Base-by-base conservation (phyloP, 179 eudicot species). In the Sideroxylon spinosum region DNA sequence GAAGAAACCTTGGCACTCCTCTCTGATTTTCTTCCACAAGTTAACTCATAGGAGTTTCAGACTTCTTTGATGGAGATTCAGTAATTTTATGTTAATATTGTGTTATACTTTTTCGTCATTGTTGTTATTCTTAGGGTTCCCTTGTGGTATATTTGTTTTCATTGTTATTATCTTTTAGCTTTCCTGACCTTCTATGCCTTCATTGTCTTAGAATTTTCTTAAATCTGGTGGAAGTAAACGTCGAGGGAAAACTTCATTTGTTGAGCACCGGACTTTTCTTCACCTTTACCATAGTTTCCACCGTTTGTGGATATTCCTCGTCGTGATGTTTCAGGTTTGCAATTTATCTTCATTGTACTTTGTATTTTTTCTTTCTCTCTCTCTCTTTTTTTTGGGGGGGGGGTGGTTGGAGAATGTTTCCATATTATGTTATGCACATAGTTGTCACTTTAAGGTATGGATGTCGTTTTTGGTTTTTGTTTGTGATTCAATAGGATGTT, bases 221-320 rank as follows among this genome's bases (percentile, higher is more conserved):
- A 94, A 86, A 78, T 82, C 97, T 78, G 86, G 82, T 62, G 80
- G 85, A 79, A 86, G 90, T 59, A 92, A 96, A 81, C 93, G 90
- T 13, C 89, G 73, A 13, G 99, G 99, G 16, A 96, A 96, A 84
- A 92, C 99, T 71, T 96, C 98, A 19, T 96, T 96, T 82, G 98
- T 96, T 76, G 99, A 96, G 88, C 99, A 96, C 80, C 87, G 98
- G 75, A 92, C 98, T 20, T 96, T 91, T 88, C 87, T 91, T 75
- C 99, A 94, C 84, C 90, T 96, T 29, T 96, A 96, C 81, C 99
- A 96, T 72, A 96, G 99, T 83, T 96, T 96, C 85, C 99, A 96
- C 83, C 98, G 99, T 78, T 84, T 96, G 61, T 96, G 99, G 99
- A 92, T 96, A 83, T 94, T 96, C 84, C 98, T 96, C 68, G 37